These are phyloP conservation scores for Aethionema arabicum DNA, from an alignment of 345 rosid species.

Conservation along the genomic window DNA sequence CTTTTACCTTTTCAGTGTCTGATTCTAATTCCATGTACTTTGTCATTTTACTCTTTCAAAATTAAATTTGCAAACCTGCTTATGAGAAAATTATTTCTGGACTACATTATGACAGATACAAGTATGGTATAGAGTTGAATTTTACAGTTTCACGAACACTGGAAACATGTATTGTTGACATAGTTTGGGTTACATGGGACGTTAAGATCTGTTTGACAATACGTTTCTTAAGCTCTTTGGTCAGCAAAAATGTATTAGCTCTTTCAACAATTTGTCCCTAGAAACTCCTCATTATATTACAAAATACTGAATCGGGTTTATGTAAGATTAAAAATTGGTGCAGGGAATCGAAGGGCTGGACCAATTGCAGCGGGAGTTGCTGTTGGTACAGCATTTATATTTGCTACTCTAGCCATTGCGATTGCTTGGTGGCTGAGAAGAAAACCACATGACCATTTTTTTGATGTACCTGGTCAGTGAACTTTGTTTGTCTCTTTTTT, in stretches of 20 bases:
- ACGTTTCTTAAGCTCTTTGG: conserved; percentile 4
- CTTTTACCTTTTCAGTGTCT: not conserved
- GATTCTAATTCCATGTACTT: not conserved
- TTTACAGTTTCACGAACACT: conserved; percentile 5
- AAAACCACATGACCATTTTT: conserved; percentile 70
- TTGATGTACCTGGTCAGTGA: conserved; percentile 83
- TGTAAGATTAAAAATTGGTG: not conserved
- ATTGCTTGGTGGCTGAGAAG: conserved; percentile 66
- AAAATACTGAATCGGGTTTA: not conserved
- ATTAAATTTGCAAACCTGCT: not conserved
- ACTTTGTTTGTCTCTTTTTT: not conserved
- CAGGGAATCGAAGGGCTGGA: conserved; percentile 56
- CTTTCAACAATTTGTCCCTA: conserved; percentile 1
- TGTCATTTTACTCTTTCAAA: not conserved
- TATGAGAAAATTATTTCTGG: not conserved
- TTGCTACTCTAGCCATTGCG: conserved; percentile 76
- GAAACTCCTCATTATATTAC: not conserved
- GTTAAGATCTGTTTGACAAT: not conserved
- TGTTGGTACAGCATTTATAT: conserved; percentile 79
- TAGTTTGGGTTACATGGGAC: not conserved
- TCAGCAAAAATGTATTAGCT: conserved; percentile 9
- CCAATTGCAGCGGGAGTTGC: conserved; percentile 92
- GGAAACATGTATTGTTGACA: not conserved
- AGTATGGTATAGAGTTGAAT: not conserved
- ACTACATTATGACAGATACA: not conserved